Evolutionary conservation across 495 filamentous ascomycete genomes (phyloP), one percentile per base, ranked within the genome.

Genomic region (Penicillium steckii): DNA sequence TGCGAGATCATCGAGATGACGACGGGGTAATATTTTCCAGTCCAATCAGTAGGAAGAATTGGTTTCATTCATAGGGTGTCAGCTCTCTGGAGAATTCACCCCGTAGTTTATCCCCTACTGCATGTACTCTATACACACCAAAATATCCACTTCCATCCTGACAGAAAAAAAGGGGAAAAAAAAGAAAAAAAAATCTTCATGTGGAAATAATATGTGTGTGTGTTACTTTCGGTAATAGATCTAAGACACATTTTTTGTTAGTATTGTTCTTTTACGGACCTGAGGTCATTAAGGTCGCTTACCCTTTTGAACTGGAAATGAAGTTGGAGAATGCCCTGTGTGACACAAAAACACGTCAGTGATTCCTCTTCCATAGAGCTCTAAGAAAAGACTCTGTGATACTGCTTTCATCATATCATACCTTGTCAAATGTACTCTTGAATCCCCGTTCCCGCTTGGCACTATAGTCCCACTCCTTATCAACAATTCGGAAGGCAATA

Each of bases 401-500:
- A 7, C n/a, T 37, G 15, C 33, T 37, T 10, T 4, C 5, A 10
- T 10, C 4, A 5, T 10, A 10, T 27, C 83, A 59, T 81, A 93
- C 90, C 85, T 97, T 97, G 67, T 99, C 94, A 69, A 97, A 99
- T 56, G 87, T 94, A 66, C 91, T 96, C 69, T 85, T 91, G 66
- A 97, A 99, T 0, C 94, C 94, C 32, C 95, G 82, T 55, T 99
- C 94, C 54, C 88, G 80, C 72, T 97, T 97, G 0, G 94, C 91
- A 71, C 89, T 93, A 65, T 95, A 97, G 69, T 99, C 94, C 94
- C 94, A 99, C 73, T 99, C 95, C 56, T 94, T 91, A 66, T 99
- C 94, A 40, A 99, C 95, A 60, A 99, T 97, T 27, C 94, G 84
- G 57, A 99, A 99, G 8, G 92, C 95, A 53, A 99, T 84, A 66